A percentile compares a stretch with the other conserved stretches of the same genome.
phyloP scores from a whole-genome alignment of 163 green algal species.

The Chloromonas sp. region DNA sequence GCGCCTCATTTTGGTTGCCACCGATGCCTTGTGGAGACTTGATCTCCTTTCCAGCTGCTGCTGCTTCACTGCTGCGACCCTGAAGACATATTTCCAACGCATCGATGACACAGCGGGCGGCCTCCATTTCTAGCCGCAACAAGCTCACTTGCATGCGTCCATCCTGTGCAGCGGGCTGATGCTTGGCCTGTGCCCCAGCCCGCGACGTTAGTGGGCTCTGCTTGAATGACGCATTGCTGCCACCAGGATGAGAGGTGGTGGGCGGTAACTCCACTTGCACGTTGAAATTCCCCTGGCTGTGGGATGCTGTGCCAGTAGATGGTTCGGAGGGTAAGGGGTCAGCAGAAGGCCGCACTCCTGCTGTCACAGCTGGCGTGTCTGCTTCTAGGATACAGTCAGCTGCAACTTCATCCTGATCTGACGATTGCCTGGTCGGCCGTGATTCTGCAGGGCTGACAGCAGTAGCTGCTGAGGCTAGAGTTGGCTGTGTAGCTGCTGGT shows the following conservation, averaged over 20 bases:
- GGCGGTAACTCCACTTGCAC: too few relatives aligned
- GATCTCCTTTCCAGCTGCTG: background rate
- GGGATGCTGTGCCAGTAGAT: too few relatives aligned
- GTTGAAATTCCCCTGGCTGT: too few relatives aligned
- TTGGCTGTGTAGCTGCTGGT: too few relatives aligned
- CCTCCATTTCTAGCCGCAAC: constrained; percentile 17
- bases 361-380: background rate
- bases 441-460: too few relatives aligned
- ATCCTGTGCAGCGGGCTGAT: background rate
- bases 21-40: background rate
- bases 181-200: background rate
- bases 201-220: too few relatives aligned
- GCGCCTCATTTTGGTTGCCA: background rate
- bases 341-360: background rate
- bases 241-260: too few relatives aligned
- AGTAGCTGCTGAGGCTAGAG: too few relatives aligned
- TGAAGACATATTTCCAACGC: background rate
- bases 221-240: too few relatives aligned
- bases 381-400: constrained; percentile 3
- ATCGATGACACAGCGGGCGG: background rate
- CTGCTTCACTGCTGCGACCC: background rate
- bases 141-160: constrained; percentile 6
- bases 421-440: background rate
- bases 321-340: background rate
- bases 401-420: constrained; percentile 7